phyloP scores from a whole-genome alignment of 1,284 basidiomycete species.

The Ganoderma resinaceum region DNA sequence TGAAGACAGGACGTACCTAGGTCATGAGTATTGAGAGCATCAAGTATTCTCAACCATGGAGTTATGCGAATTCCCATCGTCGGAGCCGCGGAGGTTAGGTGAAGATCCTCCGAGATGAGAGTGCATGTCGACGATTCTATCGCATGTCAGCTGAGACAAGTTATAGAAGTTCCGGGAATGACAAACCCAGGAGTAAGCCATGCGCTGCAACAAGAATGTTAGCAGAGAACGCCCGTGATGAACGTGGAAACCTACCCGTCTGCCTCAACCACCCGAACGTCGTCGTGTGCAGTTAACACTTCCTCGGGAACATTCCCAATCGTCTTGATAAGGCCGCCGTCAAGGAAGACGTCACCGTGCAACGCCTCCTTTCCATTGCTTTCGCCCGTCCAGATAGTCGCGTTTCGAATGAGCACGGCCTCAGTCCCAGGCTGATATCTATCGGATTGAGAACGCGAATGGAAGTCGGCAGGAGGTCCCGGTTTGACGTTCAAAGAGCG shows the following conservation, averaged over 20 bases:
- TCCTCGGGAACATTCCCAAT: slow-evolving; percentile 33
- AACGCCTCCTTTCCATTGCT: slow-evolving; percentile 44
- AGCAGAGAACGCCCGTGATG: neutral
- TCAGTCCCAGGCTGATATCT: slow-evolving; percentile 56
- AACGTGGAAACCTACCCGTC: slow-evolving; percentile 26
- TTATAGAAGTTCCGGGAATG: neutral
- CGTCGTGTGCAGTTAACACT: slow-evolving; percentile 20
- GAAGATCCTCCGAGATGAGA: slow-evolving; percentile 63
- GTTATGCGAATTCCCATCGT: slow-evolving; percentile 51
- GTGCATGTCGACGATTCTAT: slow-evolving; percentile 65
- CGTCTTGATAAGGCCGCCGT: slow-evolving; percentile 46
- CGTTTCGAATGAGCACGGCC: slow-evolving; percentile 63
- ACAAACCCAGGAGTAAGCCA: slow-evolving; percentile 50
- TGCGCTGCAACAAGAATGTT: slow-evolving; percentile 6
- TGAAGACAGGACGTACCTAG: slow-evolving; percentile 62
- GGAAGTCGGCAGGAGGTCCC: slow-evolving; percentile 48
- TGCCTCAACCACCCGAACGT: slow-evolving; percentile 38
- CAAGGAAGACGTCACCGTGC: slow-evolving; percentile 46
- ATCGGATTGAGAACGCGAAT: slow-evolving; percentile 54
- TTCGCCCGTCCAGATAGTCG: slow-evolving; percentile 63
- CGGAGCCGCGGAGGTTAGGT: slow-evolving; percentile 43
- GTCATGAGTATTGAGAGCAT: slow-evolving; percentile 56
- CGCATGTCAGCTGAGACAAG: neutral
- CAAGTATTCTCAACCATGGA: slow-evolving; percentile 59
- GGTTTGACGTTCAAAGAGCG: slow-evolving; percentile 38